phyloP scores from a whole-genome alignment of 805 yeast genomes.

The Maudiozyma barnettii region DNA sequence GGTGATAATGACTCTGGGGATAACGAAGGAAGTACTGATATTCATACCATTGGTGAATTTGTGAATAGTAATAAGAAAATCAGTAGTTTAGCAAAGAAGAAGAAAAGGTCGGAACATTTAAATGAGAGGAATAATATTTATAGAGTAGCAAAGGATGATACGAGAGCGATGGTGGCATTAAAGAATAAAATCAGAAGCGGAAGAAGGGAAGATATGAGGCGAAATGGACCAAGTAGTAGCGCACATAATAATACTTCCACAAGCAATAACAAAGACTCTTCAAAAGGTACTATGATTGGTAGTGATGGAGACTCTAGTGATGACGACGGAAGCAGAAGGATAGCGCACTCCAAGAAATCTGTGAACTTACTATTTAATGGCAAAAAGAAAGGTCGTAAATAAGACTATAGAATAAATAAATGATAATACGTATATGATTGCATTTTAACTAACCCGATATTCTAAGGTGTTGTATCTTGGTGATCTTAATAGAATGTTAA shows the following conservation, averaged over 20 bases:
- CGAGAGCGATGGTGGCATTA: constrained; percentile 29
- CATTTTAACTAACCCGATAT: no score
- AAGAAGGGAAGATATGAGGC: constrained; percentile 11
- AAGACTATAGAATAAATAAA: not conserved
- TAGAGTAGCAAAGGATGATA: constrained; percentile 25
- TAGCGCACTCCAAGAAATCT: constrained; percentile 18
- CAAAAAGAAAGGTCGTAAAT: constrained; percentile 8
- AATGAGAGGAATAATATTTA: constrained; percentile 14
- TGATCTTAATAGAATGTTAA: no score
- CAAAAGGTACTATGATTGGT: not conserved
- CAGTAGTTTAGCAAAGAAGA: constrained; percentile 25
- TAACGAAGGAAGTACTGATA: constrained; percentile 13
- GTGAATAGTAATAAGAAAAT: constrained; percentile 27
- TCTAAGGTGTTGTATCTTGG: not conserved
- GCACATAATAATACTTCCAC: not conserved
- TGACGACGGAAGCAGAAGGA: constrained; percentile 9
- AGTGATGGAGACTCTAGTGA: constrained; percentile 1
- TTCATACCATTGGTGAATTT: constrained; percentile 30
- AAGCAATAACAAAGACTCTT: not conserved
- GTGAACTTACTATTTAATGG: constrained; percentile 22
- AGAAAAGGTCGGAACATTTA: constrained; percentile 9
- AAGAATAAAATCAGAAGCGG: constrained; percentile 26
- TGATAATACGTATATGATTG: not conserved
- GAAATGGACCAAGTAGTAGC: not conserved
- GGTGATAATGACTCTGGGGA: not conserved